Evolutionary conservation across 2,329 filamentous ascomycete species (phyloP).

Genomic region (Cladosporium sp.): DNA sequence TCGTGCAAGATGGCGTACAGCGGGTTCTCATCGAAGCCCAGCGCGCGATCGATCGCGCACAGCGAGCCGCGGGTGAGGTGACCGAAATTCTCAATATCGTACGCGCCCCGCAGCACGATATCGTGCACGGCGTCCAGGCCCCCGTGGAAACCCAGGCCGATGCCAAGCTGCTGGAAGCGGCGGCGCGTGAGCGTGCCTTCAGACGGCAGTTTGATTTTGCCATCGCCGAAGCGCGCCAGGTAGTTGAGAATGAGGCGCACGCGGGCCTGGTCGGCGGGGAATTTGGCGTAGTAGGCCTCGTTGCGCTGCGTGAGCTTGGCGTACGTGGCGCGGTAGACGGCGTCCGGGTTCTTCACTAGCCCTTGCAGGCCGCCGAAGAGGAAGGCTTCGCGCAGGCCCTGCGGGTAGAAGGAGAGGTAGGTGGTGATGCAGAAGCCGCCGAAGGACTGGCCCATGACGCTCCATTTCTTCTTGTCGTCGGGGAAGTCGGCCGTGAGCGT

Average conservation of each 20-base stretch:
- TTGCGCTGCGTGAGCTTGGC: slow-evolving; percentile 68
- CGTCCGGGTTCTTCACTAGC: slow-evolving; percentile 64
- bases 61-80: slow-evolving; percentile 70
- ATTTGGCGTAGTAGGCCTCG: slow-evolving; percentile 76
- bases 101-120: slow-evolving; percentile 64
- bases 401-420: slow-evolving; percentile 76
- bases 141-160: slow-evolving; percentile 74
- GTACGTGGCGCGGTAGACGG: slow-evolving; percentile 72
- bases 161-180: slow-evolving; percentile 72
- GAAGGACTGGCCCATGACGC: slow-evolving; percentile 84
- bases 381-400: slow-evolving; percentile 76
- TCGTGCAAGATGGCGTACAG: slow-evolving; percentile 89
- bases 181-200: slow-evolving; percentile 69
- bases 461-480: slow-evolving; percentile 71
- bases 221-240: slow-evolving; percentile 53
- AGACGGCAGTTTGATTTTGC: slow-evolving; percentile 63
- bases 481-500: slow-evolving; percentile 68
- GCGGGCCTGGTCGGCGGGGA: slow-evolving; percentile 68
- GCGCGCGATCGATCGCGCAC: slow-evolving; percentile 60
- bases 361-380: slow-evolving; percentile 81
- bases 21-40: slow-evolving; percentile 69
- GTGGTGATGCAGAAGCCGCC: slow-evolving; percentile 82
- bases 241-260: slow-evolving; percentile 65
- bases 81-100: slow-evolving; percentile 73
- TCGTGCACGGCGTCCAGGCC: slow-evolving; percentile 73